These are phyloP conservation scores for Lentinula edodes DNA, from an alignment of 768 basidiomycete species.

Conservation along the genomic window DNA sequence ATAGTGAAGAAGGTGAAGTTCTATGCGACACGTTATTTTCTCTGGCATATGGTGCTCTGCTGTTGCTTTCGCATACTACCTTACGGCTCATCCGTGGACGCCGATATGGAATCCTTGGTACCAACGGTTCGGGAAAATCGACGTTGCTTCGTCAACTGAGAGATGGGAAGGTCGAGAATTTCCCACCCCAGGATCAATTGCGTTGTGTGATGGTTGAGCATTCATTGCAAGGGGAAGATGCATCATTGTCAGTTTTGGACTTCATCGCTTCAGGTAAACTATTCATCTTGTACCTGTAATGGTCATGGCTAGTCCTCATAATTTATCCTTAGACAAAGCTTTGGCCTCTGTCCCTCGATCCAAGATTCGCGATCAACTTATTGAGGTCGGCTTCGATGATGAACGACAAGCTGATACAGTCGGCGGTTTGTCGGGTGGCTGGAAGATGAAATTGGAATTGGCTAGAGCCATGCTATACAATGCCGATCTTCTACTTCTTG, in stretches of 20 bases:
- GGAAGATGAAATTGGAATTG: conserved; percentile 99
- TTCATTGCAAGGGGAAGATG: conserved; percentile 91
- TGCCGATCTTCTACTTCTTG: conserved; percentile 78
- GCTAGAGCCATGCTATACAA: conserved; percentile 97
- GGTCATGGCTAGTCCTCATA: too few relatives aligned
- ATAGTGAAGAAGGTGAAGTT: conserved; percentile 73
- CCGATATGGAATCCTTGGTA: conserved; percentile 91
- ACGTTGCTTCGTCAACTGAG: conserved; percentile 94
- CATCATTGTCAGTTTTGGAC: conserved; percentile 74
- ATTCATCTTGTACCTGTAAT: conserved; percentile 12
- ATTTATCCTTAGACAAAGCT: conserved; percentile 50
- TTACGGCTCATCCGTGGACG: conserved; percentile 85
- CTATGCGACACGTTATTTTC: conserved; percentile 94
- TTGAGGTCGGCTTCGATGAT: conserved; percentile 90
- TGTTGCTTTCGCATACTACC: conserved; percentile 90
- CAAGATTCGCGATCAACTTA: conserved; percentile 73
- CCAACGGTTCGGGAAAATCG: conserved; percentile 96
- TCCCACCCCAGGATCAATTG: conserved; percentile 83
- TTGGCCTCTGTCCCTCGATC: conserved; percentile 55
- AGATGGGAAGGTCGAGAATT: conserved; percentile 94
- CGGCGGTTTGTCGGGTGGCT: conserved; percentile 90
- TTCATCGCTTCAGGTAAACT: conserved; percentile 77
- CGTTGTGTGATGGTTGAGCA: conserved; percentile 97
- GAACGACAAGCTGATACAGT: conserved; percentile 79
- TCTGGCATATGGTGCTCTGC: conserved; percentile 89